A percentile compares a stretch with the other conserved stretches of the same genome.
These are phyloP conservation scores for Ceratonia siliqua DNA, from an alignment of 306 rosid genomes.

Conservation along the genomic window DNA sequence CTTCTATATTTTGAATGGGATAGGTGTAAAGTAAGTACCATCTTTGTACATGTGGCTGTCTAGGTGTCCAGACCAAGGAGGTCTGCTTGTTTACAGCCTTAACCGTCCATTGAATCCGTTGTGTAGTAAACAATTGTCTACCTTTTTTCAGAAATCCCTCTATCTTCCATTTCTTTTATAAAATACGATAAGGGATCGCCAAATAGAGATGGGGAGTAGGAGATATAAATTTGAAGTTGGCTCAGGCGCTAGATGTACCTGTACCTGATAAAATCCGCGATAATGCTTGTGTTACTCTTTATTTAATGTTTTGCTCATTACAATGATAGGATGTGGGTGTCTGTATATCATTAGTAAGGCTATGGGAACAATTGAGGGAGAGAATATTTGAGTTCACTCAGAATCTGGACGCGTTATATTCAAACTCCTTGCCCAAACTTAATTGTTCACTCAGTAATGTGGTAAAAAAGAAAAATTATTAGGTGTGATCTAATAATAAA, in stretches of 20 bases:
- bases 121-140: neutral
- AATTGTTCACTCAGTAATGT: too few relatives aligned
- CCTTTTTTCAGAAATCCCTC: neutral
- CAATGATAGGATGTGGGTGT: neutral
- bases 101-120: conserved; percentile 8
- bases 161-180: neutral
- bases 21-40: conserved; percentile 36
- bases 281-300: neutral
- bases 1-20: conserved; percentile 25
- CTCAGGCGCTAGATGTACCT: neutral
- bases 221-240: neutral
- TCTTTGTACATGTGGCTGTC: conserved; percentile 38
- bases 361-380: neutral
- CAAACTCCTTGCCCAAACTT: too few relatives aligned
- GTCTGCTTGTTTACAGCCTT: conserved; percentile 13
- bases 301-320: neutral
- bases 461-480: too few relatives aligned
- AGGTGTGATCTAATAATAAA: too few relatives aligned
- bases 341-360: neutral
- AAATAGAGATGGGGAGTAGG: neutral
- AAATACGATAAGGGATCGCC: neutral
- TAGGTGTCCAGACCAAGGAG: conserved; percentile 24
- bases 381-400: too few relatives aligned
- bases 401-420: too few relatives aligned
- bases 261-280: neutral